These are phyloP conservation scores for Hibiscus syriacus DNA, from an alignment of 345 rosid species.

Conservation along the genomic window DNA sequence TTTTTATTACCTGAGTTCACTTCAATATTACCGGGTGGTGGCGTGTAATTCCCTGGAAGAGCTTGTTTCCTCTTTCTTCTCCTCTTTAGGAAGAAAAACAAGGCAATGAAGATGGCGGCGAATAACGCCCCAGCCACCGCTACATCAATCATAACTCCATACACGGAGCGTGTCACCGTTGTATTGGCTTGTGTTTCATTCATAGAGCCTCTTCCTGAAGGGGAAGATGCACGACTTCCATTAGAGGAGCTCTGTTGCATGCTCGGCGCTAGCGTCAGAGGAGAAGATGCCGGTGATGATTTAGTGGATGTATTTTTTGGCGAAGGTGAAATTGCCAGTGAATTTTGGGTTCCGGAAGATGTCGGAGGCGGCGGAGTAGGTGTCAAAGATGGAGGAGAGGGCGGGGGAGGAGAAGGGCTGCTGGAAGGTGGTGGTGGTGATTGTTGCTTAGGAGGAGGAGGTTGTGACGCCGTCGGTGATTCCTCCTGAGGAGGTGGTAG, in stretches of 20 bases:
- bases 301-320: background rate
- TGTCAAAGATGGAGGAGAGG: background rate
- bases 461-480: no score
- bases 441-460: slow-evolving; percentile 6
- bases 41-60: no score
- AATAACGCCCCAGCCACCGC: slow-evolving; percentile 35
- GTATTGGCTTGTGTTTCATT: background rate
- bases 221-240: slow-evolving; percentile 5
- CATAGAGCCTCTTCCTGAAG: background rate
- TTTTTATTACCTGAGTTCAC: slow-evolving; percentile 39
- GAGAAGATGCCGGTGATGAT: background rate
- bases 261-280: slow-evolving; percentile 1
- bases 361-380: slow-evolving; percentile 10
- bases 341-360: slow-evolving; percentile 15
- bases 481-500: background rate
- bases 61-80: slow-evolving; percentile 32
- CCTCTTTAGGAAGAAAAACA: slow-evolving; percentile 29
- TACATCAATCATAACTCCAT: slow-evolving; percentile 25
- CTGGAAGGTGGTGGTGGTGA: slow-evolving; percentile 14
- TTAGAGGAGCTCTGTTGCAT: slow-evolving; percentile 11
- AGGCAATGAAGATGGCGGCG: slow-evolving; percentile 44
- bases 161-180: background rate
- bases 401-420: background rate
- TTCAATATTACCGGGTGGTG: slow-evolving; percentile 41
- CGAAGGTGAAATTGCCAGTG: slow-evolving; percentile 22